Base-by-base conservation (phyloP, 202 grass and related monocot species). In the Setaria italica region DNA sequence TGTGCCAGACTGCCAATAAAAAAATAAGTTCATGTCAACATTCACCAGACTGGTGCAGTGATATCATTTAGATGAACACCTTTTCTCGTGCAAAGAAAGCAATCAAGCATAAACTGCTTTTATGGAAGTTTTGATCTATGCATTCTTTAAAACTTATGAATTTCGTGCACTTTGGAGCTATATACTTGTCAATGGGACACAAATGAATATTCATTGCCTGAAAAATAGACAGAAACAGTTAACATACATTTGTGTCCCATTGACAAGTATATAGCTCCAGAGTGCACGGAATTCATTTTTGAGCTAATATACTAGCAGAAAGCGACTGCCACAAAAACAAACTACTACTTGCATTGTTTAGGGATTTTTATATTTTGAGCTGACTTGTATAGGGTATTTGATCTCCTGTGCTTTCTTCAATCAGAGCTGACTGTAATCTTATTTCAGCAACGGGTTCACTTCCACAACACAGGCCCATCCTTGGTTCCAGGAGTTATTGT, bases 391-490 rank as follows among this genome's bases (percentile, higher is more conserved):
- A 68, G 37, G 7, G 21, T 81, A 35, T 70, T n/a, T 83, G 30
- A 81, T 72, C 56, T 56, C 62, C 69, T 74, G 6, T 58, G 14
- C 34, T 83, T 80, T 60, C 20, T 43, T 73, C 17, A 54, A 2
- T 73, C 17, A 54, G 3, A 70, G 54, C 80, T 67, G 65, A 89
- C 60, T 81, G 53, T 62, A 49, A 67, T 88, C 29, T 69, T 87
- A 48, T 88, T 82, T 88, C 78, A 98, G 95, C 60, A 87, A 95
- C 90, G 93, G 72, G 82, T 98, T 41, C 83, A 3, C 20, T 98
- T 98, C 84, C 93, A 98, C 81, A 98, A 95, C 84, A 95, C 95
- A 80, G 95, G 93, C 14, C 81, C 91, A 20, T 86, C 54, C 9
- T 84, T 80, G 78, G 78, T 94, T 71, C 91, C 81, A 63, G 95